A percentile compares a stretch with the other conserved stretches of the same genome.
These are phyloP conservation scores for Stemphylium vesicarium DNA, from an alignment of 2,329 filamentous ascomycete genomes.

Conservation along the genomic window DNA sequence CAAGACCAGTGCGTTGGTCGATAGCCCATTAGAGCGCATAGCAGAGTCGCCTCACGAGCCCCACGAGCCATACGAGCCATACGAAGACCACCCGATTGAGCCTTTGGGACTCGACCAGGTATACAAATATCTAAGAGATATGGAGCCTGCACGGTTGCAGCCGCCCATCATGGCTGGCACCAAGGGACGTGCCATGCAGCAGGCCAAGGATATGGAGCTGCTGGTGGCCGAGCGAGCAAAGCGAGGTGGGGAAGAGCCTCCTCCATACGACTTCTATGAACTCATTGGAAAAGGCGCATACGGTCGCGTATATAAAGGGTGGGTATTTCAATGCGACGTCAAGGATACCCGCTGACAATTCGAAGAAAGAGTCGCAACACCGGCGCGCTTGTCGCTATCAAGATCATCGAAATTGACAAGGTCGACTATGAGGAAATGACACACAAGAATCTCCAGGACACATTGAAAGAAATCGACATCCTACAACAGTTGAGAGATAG, in stretches of 20 bases:
- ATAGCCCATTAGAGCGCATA: constrained; percentile 34
- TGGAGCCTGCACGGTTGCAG: constrained; percentile 42
- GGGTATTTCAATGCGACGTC: constrained; percentile 21
- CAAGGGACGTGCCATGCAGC: constrained; percentile 68
- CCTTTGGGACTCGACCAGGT: constrained; percentile 5
- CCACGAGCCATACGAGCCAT: neutral
- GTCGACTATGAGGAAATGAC: constrained; percentile 62
- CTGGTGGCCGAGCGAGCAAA: constrained; percentile 67
- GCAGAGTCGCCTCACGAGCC: constrained; percentile 30
- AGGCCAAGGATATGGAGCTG: constrained; percentile 73
- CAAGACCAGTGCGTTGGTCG: constrained; percentile 12
- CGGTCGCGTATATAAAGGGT: constrained; percentile 74
- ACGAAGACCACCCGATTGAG: neutral
- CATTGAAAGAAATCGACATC: constrained; percentile 68
- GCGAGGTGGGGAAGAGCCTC: constrained; percentile 65
- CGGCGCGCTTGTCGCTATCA: constrained; percentile 70
- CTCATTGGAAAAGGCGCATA: constrained; percentile 78
- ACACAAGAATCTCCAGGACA: constrained; percentile 55
- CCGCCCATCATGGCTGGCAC: constrained; percentile 47
- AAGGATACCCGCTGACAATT: constrained; percentile 22
- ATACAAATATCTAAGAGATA: constrained; percentile 19
- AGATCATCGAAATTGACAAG: constrained; percentile 85
- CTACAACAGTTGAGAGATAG: constrained; percentile 75
- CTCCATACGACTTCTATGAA: constrained; percentile 72
- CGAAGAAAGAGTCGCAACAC: constrained; percentile 49